phyloP scores from a whole-genome alignment of 495 filamentous ascomycete genomes.

The Penicillium waksmanii region DNA sequence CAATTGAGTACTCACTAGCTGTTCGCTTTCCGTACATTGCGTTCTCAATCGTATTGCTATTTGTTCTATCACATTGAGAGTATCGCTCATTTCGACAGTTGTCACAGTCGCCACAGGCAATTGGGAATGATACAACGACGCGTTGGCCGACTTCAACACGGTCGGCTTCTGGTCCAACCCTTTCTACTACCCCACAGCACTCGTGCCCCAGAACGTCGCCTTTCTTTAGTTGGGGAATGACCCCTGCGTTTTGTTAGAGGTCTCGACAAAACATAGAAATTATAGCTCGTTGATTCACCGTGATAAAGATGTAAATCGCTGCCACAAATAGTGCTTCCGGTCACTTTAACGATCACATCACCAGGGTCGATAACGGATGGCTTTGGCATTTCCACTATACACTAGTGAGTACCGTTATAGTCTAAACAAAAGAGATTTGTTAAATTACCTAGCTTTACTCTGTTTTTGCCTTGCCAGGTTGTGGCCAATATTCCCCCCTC shows the following conservation, averaged over 20 bases:
- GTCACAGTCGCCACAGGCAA: constrained; percentile 70
- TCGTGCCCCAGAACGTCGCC: constrained; percentile 93
- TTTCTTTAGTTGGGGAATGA: constrained; percentile 71
- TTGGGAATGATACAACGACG: constrained; percentile 86
- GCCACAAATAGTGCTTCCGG: constrained; percentile 85
- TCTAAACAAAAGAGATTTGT: not conserved
- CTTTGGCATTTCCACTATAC: constrained; percentile 62
- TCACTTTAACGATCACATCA: constrained; percentile 85
- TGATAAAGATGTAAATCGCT: constrained; percentile 84
- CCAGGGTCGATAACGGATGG: constrained; percentile 70
- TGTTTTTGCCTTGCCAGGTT: constrained; percentile 46
- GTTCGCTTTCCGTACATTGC: constrained; percentile 74
- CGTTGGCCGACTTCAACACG: constrained; percentile 68
- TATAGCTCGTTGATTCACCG: constrained; percentile 35
- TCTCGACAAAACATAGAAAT: not conserved
- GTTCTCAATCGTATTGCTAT: constrained; percentile 67
- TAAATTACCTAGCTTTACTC: constrained; percentile 37
- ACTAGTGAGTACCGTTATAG: not conserved
- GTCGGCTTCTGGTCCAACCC: constrained; percentile 63
- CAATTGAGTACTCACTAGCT: constrained; percentile 57
- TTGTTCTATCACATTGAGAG: constrained; percentile 80
- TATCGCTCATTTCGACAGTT: constrained; percentile 77
- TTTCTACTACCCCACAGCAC: constrained; percentile 81
- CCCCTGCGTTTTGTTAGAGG: constrained; percentile 33
- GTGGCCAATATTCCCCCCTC: constrained; percentile 24